Conservation (phyloP, 2,329 filamentous ascomycete species). For the Byssoonygena ceratinophila region DNA sequence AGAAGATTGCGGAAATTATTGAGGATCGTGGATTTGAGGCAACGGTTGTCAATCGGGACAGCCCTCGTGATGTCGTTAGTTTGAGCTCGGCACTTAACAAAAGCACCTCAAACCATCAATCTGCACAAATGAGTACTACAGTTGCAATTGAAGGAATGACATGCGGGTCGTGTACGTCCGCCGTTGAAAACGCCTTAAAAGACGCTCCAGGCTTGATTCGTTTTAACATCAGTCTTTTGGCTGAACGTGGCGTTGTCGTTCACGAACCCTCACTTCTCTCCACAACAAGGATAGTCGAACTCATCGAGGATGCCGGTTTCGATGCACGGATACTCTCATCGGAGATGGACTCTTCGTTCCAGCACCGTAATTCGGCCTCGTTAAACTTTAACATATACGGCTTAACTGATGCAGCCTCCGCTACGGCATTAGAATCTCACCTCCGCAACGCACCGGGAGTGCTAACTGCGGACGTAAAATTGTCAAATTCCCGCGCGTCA, state of each 20-base stretch:
- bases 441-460: slow-evolving; percentile 60
- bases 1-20: slow-evolving; percentile 41
- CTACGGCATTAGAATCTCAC: slow-evolving; percentile 58
- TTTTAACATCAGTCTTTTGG: slow-evolving; percentile 90
- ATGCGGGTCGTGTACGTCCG: slow-evolving; percentile 89
- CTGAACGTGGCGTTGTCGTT: slow-evolving; percentile 78
- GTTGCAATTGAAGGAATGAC: slow-evolving; percentile 94
- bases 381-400: slow-evolving; percentile 80
- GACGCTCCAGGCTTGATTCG: slow-evolving; percentile 66
- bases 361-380: slow-evolving; percentile 47
- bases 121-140: slow-evolving; percentile 57
- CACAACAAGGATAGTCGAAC: slow-evolving; percentile 63
- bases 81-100: slow-evolving; percentile 45
- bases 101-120: slow-evolving; percentile 24
- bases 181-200: slow-evolving; percentile 73
- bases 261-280: slow-evolving; percentile 65
- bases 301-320: slow-evolving; percentile 83
- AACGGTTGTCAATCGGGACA: slow-evolving; percentile 39
- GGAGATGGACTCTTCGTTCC: slow-evolving; percentile 48
- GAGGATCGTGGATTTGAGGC: slow-evolving; percentile 43
- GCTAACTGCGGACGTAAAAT: slow-evolving; percentile 59
- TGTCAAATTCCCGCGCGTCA: slow-evolving; percentile 61
- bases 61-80: slow-evolving; percentile 30
- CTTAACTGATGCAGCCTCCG: slow-evolving; percentile 58
- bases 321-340: slow-evolving; percentile 75